A percentile compares a stretch with the other conserved stretches of the same genome.
phyloP scores from a whole-genome alignment of 2,329 filamentous ascomycete species.

The Aspergillus novoparasiticus region DNA sequence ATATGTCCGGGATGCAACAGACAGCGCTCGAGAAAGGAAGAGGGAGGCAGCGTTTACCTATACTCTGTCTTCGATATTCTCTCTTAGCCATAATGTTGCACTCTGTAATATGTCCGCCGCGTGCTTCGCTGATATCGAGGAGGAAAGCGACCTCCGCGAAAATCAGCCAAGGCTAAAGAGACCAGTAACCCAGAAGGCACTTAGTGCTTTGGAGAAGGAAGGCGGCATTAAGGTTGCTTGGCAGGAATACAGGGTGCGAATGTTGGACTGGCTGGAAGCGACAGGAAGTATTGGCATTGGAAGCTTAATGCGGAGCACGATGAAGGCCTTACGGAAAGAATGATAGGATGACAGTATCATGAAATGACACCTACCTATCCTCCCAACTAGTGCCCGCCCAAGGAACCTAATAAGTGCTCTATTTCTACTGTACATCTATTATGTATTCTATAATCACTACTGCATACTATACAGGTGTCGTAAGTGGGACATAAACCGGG shows the following conservation, averaged over 20 bases:
- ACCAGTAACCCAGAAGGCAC: conserved; percentile 69
- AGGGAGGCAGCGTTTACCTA: conserved; percentile 35
- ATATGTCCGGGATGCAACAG: conserved; percentile 45
- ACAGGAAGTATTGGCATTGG: conserved; percentile 68
- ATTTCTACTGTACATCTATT: not conserved
- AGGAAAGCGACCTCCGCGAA: conserved; percentile 38
- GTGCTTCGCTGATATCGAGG: conserved; percentile 52
- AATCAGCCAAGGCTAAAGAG: conserved; percentile 31
- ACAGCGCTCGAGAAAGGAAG: conserved; percentile 33
- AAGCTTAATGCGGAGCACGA: conserved; percentile 76
- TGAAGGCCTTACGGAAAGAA: conserved; percentile 69
- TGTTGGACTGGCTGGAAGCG: conserved; percentile 67
- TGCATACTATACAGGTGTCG: not conserved
- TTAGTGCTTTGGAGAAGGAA: conserved; percentile 63
- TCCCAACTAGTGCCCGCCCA: not conserved
- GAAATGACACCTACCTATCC: not conserved
- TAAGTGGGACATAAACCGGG: conserved; percentile 2
- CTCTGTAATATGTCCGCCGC: conserved; percentile 50
- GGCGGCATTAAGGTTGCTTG: conserved; percentile 70
- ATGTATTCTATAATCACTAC: not conserved
- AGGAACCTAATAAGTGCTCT: not conserved
- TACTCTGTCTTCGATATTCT: conserved; percentile 47
- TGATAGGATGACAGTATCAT: conserved; percentile 13
- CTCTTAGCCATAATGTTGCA: conserved; percentile 50
- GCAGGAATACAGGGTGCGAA: conserved; percentile 74